phyloP scores from a whole-genome alignment of 306 rosid species.

The Fragaria ananassa region DNA sequence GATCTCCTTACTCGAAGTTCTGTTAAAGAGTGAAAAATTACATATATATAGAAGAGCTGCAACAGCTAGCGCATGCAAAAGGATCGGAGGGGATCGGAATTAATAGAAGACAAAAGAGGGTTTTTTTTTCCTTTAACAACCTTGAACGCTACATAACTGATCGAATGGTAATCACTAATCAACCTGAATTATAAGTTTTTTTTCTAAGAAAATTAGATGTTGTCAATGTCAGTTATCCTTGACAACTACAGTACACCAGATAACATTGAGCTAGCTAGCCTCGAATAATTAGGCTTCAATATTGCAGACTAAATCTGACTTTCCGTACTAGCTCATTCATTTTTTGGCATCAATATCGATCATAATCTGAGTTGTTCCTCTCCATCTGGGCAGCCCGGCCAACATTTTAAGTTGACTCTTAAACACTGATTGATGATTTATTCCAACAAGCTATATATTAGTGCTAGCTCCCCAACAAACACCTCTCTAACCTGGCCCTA shows the following conservation, averaged over 20 bases:
- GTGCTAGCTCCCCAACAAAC: background rate
- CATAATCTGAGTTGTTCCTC: background rate
- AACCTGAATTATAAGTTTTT: too few relatives aligned
- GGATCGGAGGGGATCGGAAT: too few relatives aligned
- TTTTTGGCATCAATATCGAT: background rate
- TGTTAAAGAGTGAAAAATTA: too few relatives aligned
- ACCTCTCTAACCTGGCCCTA: background rate
- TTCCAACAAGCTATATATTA: background rate
- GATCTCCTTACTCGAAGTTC: too few relatives aligned
- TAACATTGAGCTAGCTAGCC: background rate
- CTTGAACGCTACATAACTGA: too few relatives aligned
- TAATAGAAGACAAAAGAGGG: too few relatives aligned
- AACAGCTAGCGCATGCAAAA: too few relatives aligned
- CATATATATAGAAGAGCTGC: too few relatives aligned
- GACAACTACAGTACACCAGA: background rate
- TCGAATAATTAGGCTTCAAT: background rate
- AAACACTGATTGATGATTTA: background rate
- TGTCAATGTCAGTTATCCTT: background rate
- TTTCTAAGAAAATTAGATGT: background rate
- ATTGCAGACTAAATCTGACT: background rate
- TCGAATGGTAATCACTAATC: background rate
- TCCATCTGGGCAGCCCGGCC: background rate
- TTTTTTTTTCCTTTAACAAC: too few relatives aligned
- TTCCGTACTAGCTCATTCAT: background rate
- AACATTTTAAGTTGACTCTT: background rate